Percentiles rank a stretch among this genome's conserved stretches.
phyloP scores from a whole-genome alignment of 108 stramenopile genomes.

The Phaeodactylum tricornutum region DNA sequence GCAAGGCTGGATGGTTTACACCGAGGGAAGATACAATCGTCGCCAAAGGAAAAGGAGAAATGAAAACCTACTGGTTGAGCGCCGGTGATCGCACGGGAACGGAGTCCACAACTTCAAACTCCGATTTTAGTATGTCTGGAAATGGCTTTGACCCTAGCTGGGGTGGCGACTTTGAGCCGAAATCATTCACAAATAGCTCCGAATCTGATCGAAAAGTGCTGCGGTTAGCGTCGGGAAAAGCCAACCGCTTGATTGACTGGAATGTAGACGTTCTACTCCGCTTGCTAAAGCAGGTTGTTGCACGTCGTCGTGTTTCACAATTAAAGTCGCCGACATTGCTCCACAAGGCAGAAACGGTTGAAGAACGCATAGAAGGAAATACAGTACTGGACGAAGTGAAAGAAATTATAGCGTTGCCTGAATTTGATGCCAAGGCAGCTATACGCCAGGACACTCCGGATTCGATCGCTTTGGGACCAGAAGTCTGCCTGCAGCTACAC shows the following conservation, averaged over 20 bases:
- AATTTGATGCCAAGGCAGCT: conserved; percentile 10
- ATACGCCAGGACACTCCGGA: conserved; percentile 7
- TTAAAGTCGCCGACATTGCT: too few relatives aligned
- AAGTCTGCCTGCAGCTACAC: conserved; percentile 15
- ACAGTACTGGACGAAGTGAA: conserved; percentile 27
- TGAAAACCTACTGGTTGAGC: conserved; percentile 49
- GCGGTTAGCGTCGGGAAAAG: not conserved
- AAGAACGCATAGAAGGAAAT: too few relatives aligned
- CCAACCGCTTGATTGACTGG: conserved; percentile 14
- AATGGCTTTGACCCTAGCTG: too few relatives aligned
- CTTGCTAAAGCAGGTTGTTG: conserved; percentile 11
- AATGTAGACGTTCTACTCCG: conserved; percentile 13
- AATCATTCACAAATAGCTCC: too few relatives aligned
- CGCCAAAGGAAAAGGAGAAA: conserved; percentile 46
- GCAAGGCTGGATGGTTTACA: conserved; percentile 26
- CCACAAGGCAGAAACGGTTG: too few relatives aligned
- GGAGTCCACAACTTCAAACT: too few relatives aligned
- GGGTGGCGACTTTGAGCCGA: too few relatives aligned
- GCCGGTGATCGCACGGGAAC: too few relatives aligned
- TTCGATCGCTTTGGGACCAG: conserved; percentile 4
- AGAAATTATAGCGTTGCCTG: conserved; percentile 25
- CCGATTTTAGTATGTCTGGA: too few relatives aligned
- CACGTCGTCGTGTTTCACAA: conserved; percentile 2
- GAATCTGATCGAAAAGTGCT: too few relatives aligned
- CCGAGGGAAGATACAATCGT: conserved; percentile 25